These are phyloP conservation scores for Psophocarpus tetragonolobus DNA, from an alignment of 306 rosid species.

Conservation along the genomic window DNA sequence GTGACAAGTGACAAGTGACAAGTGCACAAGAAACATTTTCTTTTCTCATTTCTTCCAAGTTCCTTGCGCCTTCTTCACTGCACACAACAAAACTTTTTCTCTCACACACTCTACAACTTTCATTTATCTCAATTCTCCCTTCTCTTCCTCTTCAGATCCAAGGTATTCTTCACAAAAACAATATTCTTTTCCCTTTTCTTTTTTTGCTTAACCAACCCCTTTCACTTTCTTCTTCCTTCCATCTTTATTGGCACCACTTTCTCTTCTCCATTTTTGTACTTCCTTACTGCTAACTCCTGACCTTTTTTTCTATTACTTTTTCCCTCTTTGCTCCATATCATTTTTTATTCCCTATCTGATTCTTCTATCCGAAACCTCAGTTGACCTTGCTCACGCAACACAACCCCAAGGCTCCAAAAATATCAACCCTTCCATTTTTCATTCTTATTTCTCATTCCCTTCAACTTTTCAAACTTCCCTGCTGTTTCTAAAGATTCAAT, in stretches of 20 bases:
- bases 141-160: too few species aligned
- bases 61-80: too few species aligned
- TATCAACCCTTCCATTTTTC: constrained; percentile 13
- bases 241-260: constrained; percentile 26
- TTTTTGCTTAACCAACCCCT: too few species aligned
- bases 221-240: too few species aligned
- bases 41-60: not conserved
- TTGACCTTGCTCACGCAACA: constrained; percentile 44
- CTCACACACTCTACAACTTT: not conserved
- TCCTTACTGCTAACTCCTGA: too few species aligned
- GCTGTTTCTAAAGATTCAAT: constrained; percentile 18
- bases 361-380: constrained; percentile 35
- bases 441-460: not conserved
- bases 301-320: not conserved
- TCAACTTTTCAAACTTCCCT: too few species aligned
- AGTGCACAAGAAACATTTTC: not conserved
- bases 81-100: not conserved
- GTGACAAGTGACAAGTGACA: constrained; percentile 9
- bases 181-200: too few species aligned
- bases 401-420: not conserved
- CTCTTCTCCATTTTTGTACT: too few species aligned
- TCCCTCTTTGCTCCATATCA: constrained; percentile 10
- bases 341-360: too few species aligned
- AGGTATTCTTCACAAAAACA: too few species aligned
- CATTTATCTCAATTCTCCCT: too few species aligned